These are phyloP conservation scores for Exophiala sp. DNA, from an alignment of 2,329 filamentous ascomycete genomes.

Conservation along the genomic window DNA sequence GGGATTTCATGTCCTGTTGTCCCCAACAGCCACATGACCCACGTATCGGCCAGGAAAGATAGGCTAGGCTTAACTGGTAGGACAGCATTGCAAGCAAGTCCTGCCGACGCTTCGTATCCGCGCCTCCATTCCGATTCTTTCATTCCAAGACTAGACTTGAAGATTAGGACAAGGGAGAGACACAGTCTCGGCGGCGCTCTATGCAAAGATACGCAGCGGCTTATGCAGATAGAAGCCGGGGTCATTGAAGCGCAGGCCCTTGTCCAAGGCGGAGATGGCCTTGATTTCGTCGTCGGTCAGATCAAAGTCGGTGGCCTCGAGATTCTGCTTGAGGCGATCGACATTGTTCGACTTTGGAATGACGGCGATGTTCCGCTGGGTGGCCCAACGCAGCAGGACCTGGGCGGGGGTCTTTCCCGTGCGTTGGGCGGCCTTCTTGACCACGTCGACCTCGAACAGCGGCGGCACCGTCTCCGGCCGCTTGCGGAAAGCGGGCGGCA, in stretches of 20 bases:
- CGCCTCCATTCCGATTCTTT: no score
- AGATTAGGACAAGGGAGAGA: no score
- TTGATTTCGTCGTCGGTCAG: constrained; percentile 21
- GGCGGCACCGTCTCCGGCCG: constrained; percentile 60
- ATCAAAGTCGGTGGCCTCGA: constrained; percentile 20
- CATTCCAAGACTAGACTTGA: no score
- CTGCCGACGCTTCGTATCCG: no score
- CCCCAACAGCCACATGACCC: no score
- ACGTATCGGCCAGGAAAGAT: no score
- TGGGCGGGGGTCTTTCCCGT: constrained; percentile 69
- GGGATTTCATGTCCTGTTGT: no score
- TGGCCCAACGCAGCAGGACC: constrained; percentile 80
- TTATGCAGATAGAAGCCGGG: constrained; percentile 21
- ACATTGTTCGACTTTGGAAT: constrained; percentile 70
- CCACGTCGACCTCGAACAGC: constrained; percentile 62
- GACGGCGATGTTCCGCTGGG: constrained; percentile 71
- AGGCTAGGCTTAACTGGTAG: no score
- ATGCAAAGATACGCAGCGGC: constrained; percentile 23
- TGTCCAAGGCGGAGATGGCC: constrained; percentile 21
- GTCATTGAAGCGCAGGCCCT: constrained; percentile 26
- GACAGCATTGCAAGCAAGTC: no score
- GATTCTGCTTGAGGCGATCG: constrained; percentile 33
- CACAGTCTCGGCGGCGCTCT: neutral
- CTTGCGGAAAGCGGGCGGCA: constrained; percentile 50
- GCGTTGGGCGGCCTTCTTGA: constrained; percentile 63